Conservation (phyloP, 75 land plant species). For the Larix kaempferi region DNA sequence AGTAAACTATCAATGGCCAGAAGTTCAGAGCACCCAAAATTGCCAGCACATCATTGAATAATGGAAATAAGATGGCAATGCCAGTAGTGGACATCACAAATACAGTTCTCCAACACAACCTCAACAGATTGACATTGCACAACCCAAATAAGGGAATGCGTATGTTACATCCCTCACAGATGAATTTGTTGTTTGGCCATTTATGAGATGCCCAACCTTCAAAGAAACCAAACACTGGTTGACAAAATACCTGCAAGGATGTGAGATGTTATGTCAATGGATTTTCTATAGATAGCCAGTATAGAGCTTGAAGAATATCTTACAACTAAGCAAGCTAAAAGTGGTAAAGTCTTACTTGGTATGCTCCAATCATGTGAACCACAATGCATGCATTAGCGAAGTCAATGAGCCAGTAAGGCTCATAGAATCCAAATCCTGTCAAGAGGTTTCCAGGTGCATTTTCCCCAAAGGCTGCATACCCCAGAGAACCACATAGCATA, state of each 20-base stretch:
- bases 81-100: conserved; percentile 39
- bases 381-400: conserved; percentile 19
- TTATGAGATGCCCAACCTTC: conserved; percentile 10
- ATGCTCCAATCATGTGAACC: conserved; percentile 23
- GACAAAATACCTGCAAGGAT: conserved; percentile 21
- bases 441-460: conserved; percentile 21
- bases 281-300: not conserved
- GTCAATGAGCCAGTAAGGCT: conserved; percentile 24
- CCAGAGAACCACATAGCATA: conserved; percentile 13
- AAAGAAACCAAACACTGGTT: conserved; percentile 26
- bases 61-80: conserved; percentile 36
- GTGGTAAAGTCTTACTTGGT: conserved; percentile 12
- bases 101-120: conserved; percentile 30
- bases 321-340: too few relatives aligned
- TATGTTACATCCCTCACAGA: not conserved
- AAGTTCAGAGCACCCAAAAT: conserved; percentile 41
- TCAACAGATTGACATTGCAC: conserved; percentile 21
- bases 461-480: conserved; percentile 24
- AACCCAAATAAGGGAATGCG: conserved; percentile 7
- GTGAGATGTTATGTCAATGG: not conserved
- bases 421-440: conserved; percentile 25
- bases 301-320: not conserved
- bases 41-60: conserved; percentile 42
- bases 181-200: conserved; percentile 2
- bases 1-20: conserved; percentile 47